phyloP scores from a whole-genome alignment of 371 early-diverging fungal species.

The Mucor plumbeus region DNA sequence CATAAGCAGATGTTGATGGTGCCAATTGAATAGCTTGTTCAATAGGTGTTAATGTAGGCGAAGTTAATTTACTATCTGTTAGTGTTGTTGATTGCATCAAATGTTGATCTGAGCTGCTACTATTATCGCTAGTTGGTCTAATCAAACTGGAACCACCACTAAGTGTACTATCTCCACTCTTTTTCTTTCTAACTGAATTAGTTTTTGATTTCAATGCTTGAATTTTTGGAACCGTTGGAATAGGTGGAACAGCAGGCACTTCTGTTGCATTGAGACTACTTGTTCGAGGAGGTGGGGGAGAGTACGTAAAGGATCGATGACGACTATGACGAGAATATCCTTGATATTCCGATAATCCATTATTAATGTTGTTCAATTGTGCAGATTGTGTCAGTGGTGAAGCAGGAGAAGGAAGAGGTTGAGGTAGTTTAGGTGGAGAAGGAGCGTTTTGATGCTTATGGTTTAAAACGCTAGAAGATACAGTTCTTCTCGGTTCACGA shows the following conservation, averaged over 20 bases:
- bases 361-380: background rate
- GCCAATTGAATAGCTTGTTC: background rate
- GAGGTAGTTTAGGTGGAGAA: background rate
- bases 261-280: constrained; percentile 17
- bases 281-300: constrained; percentile 32
- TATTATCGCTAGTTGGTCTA: background rate
- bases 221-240: constrained; percentile 25
- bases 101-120: background rate
- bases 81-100: background rate
- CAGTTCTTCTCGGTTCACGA: constrained; percentile 14
- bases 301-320: constrained; percentile 32
- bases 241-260: constrained; percentile 18
- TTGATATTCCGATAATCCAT: constrained; percentile 25
- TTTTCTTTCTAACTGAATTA: constrained; percentile 1
- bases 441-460: background rate
- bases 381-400: background rate
- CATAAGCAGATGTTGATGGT: background rate
- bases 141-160: background rate
- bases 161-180: background rate
- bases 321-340: constrained; percentile 24
- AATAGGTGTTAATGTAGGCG: background rate
- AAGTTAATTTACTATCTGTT: background rate
- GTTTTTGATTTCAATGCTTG: constrained; percentile 8
- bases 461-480: constrained; percentile 9
- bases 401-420: background rate